phyloP scores from a whole-genome alignment of 768 basidiomycete genomes.

The Filobasidium floriforme region DNA sequence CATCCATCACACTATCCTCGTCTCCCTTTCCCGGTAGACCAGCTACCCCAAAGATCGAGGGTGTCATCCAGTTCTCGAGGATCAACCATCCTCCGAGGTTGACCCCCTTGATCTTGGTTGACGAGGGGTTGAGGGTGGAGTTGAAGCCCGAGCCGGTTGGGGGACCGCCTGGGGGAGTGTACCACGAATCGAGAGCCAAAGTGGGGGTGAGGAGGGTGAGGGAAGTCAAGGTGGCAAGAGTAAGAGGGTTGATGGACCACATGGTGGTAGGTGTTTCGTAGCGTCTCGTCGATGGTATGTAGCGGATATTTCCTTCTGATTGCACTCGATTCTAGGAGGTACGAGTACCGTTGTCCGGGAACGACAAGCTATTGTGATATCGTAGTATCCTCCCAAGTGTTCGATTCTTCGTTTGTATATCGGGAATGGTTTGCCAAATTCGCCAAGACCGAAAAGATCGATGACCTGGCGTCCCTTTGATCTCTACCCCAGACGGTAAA shows the following conservation, averaged over 20 bases:
- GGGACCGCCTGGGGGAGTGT: slow-evolving; percentile 30
- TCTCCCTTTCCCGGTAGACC: slow-evolving; percentile 10
- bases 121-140: slow-evolving; percentile 7
- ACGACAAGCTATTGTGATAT: no score
- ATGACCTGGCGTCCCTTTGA: no score
- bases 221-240: neutral
- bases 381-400: no score
- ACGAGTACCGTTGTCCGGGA: no score
- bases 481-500: no score
- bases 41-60: slow-evolving; percentile 27
- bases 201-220: neutral
- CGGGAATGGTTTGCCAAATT: no score
- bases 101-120: slow-evolving; percentile 32
- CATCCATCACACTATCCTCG: slow-evolving; percentile 11
- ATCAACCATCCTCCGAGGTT: slow-evolving; percentile 35
- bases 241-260: neutral
- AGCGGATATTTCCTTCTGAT: no score
- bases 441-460: no score
- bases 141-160: slow-evolving; percentile 29
- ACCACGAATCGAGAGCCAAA: slow-evolving; percentile 29
- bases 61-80: slow-evolving; percentile 40
- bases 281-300: neutral
- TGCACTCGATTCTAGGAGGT: no score
- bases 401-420: no score
- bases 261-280: neutral